Evolutionary conservation across 495 filamentous ascomycete species (phyloP), one percentile per base, ranked within the genome.

Genomic region (Amphirosellinia nigrospora): DNA sequence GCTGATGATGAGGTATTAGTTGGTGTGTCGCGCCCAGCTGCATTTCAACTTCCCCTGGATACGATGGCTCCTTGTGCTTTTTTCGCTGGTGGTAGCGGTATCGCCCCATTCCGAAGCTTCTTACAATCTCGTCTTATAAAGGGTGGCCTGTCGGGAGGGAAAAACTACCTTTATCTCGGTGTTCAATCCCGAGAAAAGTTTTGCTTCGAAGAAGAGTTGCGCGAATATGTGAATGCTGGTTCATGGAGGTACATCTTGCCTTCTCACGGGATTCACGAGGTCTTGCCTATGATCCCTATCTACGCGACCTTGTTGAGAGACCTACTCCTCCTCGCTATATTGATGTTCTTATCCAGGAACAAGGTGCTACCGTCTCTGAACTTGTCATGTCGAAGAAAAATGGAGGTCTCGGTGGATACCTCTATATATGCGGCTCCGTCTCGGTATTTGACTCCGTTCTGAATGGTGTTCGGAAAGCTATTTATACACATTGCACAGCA

Each of bases 341-440:
- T 28, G 84, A 86, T 72, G 73, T 78, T 11, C 72, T 84, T 7
- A 86, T 86, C 34, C 78, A 82, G 21, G 83, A 86, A 70, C 82
- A 86, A 66, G 80, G 79, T 1, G 77, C 81, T 21, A 77, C 79
- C 1, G 79, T 86, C 30, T 83, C 82, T 11, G 84, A 86, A 71
- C 78, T 86, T 19, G 82, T 85, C 68, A 85, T 86, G 83, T 83
- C 81, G 4, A 86, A 83, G 74, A 84, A 82, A 61, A 83, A 85
- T 43, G 84, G 84, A 36, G 84, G 84, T 6, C 77, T 83, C 10
- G 84, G 83, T 38, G 84, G 84, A 6, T 85, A 86, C 48, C 78
- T 86, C 38, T 86, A 85, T 61, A 81, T 86, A 34, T 86, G 84
- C 66, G 84, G 84, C 16, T 85, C 83, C 0, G 82, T 85, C n/a